Conservation (phyloP, 345 rosid genomes). For the Clarkia xantiana region DNA sequence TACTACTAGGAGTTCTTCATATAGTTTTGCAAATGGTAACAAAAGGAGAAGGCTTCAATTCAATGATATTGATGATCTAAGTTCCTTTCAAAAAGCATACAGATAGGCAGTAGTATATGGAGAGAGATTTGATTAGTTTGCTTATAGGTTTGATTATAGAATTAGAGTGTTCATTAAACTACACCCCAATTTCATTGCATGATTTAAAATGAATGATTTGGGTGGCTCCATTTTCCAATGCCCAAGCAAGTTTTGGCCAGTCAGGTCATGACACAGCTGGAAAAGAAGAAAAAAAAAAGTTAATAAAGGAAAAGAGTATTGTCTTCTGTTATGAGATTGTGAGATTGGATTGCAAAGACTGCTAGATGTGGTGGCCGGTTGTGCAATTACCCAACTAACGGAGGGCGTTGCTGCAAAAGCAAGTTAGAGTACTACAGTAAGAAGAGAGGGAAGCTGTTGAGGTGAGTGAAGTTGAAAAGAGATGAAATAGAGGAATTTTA, state of each 20-base stretch:
- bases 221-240: slow-evolving; percentile 15
- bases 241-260: background rate
- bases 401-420: no score
- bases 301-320: no score
- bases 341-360: no score
- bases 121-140: slow-evolving; percentile 4
- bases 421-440: background rate
- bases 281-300: no score
- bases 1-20: slow-evolving; percentile 12
- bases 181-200: slow-evolving; percentile 8
- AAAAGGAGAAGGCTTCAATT: slow-evolving; percentile 46
- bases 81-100: slow-evolving; percentile 25
- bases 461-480: background rate
- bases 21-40: slow-evolving; percentile 22
- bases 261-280: background rate
- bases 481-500: background rate
- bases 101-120: no score
- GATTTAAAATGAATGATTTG: slow-evolving; percentile 11
- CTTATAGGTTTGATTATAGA: slow-evolving; percentile 11
- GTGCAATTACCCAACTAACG: no score
- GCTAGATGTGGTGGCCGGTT: no score
- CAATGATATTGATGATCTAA: slow-evolving; percentile 15
- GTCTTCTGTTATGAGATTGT: no score
- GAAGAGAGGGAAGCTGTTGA: background rate
- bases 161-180: background rate